Base-by-base conservation (phyloP, 164 flowering plant genomes). In the Chimonanthus salicifolius region DNA sequence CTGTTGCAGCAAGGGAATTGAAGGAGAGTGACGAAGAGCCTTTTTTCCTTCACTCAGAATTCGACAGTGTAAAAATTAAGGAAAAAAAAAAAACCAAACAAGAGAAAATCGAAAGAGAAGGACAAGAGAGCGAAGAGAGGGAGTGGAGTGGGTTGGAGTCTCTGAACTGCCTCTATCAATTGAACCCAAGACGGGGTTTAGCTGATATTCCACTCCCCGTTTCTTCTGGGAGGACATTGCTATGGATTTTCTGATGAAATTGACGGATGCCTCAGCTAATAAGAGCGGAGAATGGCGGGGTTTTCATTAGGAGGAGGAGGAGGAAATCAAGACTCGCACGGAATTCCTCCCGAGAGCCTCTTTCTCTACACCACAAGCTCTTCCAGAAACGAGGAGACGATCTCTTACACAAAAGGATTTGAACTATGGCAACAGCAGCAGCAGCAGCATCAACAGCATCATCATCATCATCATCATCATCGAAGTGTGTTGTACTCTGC, bases 381-480 rank as follows among this genome's bases (percentile, higher is more conserved):
- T 16, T 3, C 54, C 3, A 62, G 84, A 67, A 81, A 75, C 81
- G 84, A 85, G 21, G 88, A 85, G 78, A 49, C 54, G 81, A 82
- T 33, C 33, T 33, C 33, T 33, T 68, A 77, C 78, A 78, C 77
- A 80, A 84, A 82, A 69, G 87, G 88, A 16, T 84, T 86, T 46
- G 88, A 88, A 81, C 64, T 86, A 85, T 89, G 92, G 92, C 88
- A 80, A 44, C 73, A 78, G 21, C 73, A 78, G 4, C 77, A 78
- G 4, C 77, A 49, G 3, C 76, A 70, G 44, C 76, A 79, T 16
- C 82, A 75, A 6, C 83, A 79, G 43, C 83, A 78, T 7, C 76
- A 80, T 10, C 82, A 75, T 6, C 83, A 81, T 10, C 82, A 75
- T 6, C 83, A 81, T 33, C 84, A 76, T 11, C 76, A 71, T 15